These are phyloP conservation scores for Daedaleopsis sinensis DNA, from an alignment of 768 basidiomycete species.

Conservation along the genomic window DNA sequence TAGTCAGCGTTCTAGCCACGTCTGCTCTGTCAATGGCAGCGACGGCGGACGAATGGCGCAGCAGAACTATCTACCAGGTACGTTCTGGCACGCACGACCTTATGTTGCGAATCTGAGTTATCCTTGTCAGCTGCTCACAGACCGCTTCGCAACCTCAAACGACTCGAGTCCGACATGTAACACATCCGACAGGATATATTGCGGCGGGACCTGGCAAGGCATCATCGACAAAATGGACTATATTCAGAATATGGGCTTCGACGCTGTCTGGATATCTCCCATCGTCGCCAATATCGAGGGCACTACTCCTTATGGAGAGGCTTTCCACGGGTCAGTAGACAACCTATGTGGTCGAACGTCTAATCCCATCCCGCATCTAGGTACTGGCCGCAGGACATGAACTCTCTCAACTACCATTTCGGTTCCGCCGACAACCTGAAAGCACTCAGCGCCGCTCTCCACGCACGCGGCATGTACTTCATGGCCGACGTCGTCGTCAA, in stretches of 20 bases:
- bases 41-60: conserved; percentile 49
- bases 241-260: conserved; percentile 63
- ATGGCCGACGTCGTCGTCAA: conserved; percentile 70
- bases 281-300: conserved; percentile 51
- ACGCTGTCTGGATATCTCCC: conserved; percentile 60
- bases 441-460: conserved; percentile 48
- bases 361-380: conserved; percentile 17
- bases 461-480: conserved; percentile 56
- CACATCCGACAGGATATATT: conserved; percentile 49
- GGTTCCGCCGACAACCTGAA: conserved; percentile 55
- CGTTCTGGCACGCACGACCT: not conserved
- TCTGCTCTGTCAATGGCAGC: conserved; percentile 39
- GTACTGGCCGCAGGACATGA: conserved; percentile 57
- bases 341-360: too few relatives aligned
- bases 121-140: conserved; percentile 47
- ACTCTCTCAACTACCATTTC: conserved; percentile 53
- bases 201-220: conserved; percentile 58
- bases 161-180: conserved; percentile 44
- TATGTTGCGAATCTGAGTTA: not conserved
- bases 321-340: conserved; percentile 52
- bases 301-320: conserved; percentile 50
- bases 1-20: conserved; percentile 7
- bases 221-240: conserved; percentile 59
- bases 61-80: conserved; percentile 57
- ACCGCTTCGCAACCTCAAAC: conserved; percentile 56